Percentiles rank a stretch among this genome's conserved stretches.
These are phyloP conservation scores for Actinomortierella wolfii DNA, from an alignment of 371 early-diverging fungal species.

Conservation along the genomic window DNA sequence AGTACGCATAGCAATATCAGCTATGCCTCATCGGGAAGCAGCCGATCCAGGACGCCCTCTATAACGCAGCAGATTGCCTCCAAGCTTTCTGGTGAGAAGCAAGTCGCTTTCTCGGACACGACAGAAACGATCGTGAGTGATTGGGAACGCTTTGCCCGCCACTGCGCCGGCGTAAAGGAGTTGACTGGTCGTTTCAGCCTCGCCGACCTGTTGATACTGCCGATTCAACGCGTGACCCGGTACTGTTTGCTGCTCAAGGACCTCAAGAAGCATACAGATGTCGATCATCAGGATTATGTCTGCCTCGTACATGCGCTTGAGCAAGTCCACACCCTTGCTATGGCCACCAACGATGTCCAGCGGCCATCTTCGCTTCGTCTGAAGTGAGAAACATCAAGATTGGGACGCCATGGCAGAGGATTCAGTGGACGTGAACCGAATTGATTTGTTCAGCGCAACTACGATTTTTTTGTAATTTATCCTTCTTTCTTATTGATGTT, in stretches of 20 bases:
- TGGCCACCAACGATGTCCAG: slow-evolving; percentile 72
- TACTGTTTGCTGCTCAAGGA: slow-evolving; percentile 73
- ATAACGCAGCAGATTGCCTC: too few species aligned
- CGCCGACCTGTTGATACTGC: slow-evolving; percentile 66
- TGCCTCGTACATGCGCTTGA: slow-evolving; percentile 64
- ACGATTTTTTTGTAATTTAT: too few species aligned
- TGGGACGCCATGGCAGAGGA: too few species aligned
- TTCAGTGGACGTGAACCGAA: too few species aligned
- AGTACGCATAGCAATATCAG: too few species aligned
- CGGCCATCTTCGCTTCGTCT: slow-evolving; percentile 36
- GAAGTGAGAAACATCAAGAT: not conserved
- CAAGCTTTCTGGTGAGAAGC: too few species aligned
- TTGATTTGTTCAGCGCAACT: too few species aligned
- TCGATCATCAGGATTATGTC: slow-evolving; percentile 62
- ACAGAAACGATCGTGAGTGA: not conserved
- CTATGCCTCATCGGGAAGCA: too few species aligned
- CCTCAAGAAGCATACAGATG: slow-evolving; percentile 67
- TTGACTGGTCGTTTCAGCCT: slow-evolving; percentile 41
- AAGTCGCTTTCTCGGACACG: too few species aligned
- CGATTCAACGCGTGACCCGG: slow-evolving; percentile 71
- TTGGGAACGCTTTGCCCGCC: slow-evolving; percentile 19
- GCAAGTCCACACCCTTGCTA: slow-evolving; percentile 63
- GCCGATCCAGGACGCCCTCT: too few species aligned
- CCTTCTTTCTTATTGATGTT: too few species aligned
- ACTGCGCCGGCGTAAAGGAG: slow-evolving; percentile 36